Base-by-base conservation (phyloP, 176 grass and related monocot species). In the sorghum (Sorghum bicolor) region DNA sequence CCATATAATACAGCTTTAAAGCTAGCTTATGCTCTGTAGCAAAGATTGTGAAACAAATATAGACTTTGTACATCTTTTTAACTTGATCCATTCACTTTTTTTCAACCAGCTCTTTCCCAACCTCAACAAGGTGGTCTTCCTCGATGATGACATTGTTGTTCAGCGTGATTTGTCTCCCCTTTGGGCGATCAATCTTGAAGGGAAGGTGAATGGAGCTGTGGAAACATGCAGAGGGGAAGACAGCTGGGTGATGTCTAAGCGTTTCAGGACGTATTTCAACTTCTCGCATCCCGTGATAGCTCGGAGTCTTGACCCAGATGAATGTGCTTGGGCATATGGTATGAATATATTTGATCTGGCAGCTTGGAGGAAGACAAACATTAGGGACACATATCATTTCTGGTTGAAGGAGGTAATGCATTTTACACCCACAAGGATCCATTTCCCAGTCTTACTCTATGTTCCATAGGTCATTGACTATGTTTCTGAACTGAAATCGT, bases 281-380 rank as follows among this genome's bases (percentile, higher is more conserved):
- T 97, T 97, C 82, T 94, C 94, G 38, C 94, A 97, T 45, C 94
- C 94, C 34, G 75, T 92, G 67, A 90, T 97, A 87, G 82, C 76
- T 65, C 85, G 50, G 45, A 94, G 88, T 88, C 85, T 97, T 81
- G 94, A 97, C 74, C 94, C 91, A 70, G 77, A 96, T 76, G 94
- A 96, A 90, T 97, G 94, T 73, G 87, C 94, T 72, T 97, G 94
- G 91, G 94, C 94, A 84, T 97, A 89, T 74, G 94, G 91, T 82
- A 97, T 97, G 94, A 97, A 97, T 79, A 85, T 97, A 24, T 97
- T 97, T 90, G 91, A 97, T 74, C 63, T 97, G 47, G 80, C 78
- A 80, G 85, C 87, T 75, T 97, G 94, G 94, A 94, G 89, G 77
- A 94, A 88, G 85, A 97, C 91, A 78, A 90, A 92, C 72, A 97